Evolutionary conservation across 2,329 filamentous ascomycete species (phyloP), one percentile per base, ranked within the genome.

Genomic region (Apiospora hydei): DNA sequence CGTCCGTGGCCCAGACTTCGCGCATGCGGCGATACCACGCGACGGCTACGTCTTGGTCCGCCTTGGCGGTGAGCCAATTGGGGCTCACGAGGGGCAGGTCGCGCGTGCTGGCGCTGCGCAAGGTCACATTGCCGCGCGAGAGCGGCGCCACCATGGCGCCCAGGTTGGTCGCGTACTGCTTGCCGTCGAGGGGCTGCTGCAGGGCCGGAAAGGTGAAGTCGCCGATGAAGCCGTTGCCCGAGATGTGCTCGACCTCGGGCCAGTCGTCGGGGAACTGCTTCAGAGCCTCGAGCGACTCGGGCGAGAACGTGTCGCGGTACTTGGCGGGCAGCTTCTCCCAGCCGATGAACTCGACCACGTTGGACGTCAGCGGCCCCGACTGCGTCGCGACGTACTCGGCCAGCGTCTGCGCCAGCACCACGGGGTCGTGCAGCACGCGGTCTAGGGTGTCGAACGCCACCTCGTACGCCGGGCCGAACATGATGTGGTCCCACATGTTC

Each of bases 1-100:
- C 69, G 18, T 70, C 69, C 3, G 67, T 71, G 38, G 66, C 64
- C 67, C 67, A 71, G 7, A 72, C 84, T 53, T 83, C 74, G 1
- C 85, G 82, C 10, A 79, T 72, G 24, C 85, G 82, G 57, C 78
- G 81, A 70, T 82, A 82, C 1, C 79, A 78, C 2, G 81, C 81
- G n/a, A 86, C 72, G 3, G 82, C 81, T 2, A 87, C 72, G n/a
- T 85, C 81, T 26, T 78, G 74, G 69, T 87, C 85, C 0, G 80
- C 77, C 4, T 80, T 78, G 4, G 81, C 79, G 4, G 76, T 74
- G 1, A 86, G 77, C 80, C 81, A 86, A 69, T 82, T 83, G 1
- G 82, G 81, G 70, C 84, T 78, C 46, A 86, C 81, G 11, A 83
- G 75, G 0, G 85, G 85, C 1, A 77, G 76, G 46, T 81, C 82